These are phyloP conservation scores for Gossypium herbaceum DNA, from an alignment of 345 rosid species.

Conservation along the genomic window DNA sequence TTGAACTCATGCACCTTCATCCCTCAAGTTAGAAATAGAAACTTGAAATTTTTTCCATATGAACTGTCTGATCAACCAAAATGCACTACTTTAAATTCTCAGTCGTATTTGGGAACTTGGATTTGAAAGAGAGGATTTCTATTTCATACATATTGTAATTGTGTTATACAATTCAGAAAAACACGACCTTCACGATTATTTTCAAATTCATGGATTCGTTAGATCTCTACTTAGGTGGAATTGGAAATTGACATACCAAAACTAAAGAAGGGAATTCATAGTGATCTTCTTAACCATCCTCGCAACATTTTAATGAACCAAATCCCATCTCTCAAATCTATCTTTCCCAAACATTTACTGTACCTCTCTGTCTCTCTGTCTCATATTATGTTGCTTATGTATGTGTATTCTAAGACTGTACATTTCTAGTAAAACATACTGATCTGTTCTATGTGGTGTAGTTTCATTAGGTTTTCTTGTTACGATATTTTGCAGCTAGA, in stretches of 20 bases:
- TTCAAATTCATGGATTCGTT: not conserved
- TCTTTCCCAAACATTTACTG: not conserved
- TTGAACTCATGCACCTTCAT: not conserved
- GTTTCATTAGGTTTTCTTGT: constrained; percentile 7
- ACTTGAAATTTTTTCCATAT: not conserved
- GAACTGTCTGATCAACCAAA: not conserved
- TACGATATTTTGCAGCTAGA: constrained; percentile 47
- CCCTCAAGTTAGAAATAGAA: not conserved
- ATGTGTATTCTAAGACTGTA: not conserved
- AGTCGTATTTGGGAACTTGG: not conserved
- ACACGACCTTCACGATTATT: not conserved
- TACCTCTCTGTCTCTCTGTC: not conserved
- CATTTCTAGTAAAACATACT: not conserved
- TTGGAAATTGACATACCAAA: not conserved
- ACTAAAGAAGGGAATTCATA: not conserved
- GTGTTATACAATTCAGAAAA: not conserved
- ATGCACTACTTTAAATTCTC: not conserved
- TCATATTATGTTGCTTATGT: not conserved
- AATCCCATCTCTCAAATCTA: not conserved
- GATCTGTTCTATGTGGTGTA: not conserved
- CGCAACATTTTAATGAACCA: not conserved
- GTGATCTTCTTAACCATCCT: not conserved
- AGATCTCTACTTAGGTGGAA: not conserved
- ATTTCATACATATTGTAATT: not conserved
- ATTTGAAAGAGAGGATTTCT: not conserved